phyloP scores from a whole-genome alignment of 2,329 filamentous ascomycete species.

The Sporothrix mexicana region DNA sequence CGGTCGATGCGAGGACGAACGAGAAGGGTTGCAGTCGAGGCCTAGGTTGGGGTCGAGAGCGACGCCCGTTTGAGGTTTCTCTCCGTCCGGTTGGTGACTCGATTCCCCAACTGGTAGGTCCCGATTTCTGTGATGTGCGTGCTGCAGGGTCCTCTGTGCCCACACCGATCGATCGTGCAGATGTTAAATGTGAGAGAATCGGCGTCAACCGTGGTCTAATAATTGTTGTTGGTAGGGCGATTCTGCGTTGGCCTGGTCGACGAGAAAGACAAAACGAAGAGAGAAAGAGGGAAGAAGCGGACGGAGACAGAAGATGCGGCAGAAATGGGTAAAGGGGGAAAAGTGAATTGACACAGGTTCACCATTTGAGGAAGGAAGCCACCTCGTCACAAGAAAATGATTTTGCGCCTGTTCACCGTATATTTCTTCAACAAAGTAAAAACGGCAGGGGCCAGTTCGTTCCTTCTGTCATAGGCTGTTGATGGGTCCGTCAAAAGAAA shows the following conservation, averaged over 20 bases:
- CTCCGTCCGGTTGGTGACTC: not conserved
- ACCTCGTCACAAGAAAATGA: not conserved
- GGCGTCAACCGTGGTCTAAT: not conserved
- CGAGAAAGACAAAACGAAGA: not conserved
- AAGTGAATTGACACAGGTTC: not conserved
- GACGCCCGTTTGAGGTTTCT: not conserved
- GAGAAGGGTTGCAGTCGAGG: too few relatives aligned
- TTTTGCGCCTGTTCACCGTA: not conserved
- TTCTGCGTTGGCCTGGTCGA: not conserved
- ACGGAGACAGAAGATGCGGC: not conserved
- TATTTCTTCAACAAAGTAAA: not conserved
- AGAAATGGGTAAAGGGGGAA: not conserved
- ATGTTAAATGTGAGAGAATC: not conserved
- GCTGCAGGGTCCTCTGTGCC: slow-evolving; percentile 7
- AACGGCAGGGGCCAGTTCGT: slow-evolving; percentile 13
- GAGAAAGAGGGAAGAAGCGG: not conserved
- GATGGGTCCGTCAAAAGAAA: not conserved
- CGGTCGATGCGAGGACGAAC: not conserved
- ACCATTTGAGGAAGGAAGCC: not conserved
- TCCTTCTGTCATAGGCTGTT: not conserved
- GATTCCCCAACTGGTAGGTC: not conserved
- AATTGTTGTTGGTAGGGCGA: not conserved
- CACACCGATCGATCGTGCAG: not conserved
- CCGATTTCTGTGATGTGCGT: too few relatives aligned
- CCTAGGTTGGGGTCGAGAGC: not conserved